Conservation (phyloP, 2,329 filamentous ascomycete species). For the Neofusicoccum sp. region DNA sequence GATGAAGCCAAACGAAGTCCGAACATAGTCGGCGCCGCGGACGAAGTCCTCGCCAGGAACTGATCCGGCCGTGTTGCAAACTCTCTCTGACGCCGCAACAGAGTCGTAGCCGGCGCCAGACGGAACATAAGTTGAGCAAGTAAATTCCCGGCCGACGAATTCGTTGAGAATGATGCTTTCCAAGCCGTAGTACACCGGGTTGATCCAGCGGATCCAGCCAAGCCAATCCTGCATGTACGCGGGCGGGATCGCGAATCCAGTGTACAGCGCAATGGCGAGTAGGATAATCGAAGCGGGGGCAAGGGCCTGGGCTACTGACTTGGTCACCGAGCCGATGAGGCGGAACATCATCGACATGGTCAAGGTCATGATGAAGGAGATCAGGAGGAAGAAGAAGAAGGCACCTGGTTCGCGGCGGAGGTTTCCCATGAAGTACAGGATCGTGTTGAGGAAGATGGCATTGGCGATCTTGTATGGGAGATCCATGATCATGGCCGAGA, state of each 20-base stretch:
- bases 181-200: slow-evolving; percentile 77
- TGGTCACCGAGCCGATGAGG: slow-evolving; percentile 70
- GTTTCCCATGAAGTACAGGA: slow-evolving; percentile 82
- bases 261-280: slow-evolving; percentile 63
- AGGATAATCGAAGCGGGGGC: slow-evolving; percentile 57
- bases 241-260: slow-evolving; percentile 68
- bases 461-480: slow-evolving; percentile 76
- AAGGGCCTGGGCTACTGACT: slow-evolving; percentile 61
- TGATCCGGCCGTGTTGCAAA: slow-evolving; percentile 41
- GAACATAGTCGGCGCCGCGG: slow-evolving; percentile 39
- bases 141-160: slow-evolving; percentile 37
- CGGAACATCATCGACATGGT: slow-evolving; percentile 82
- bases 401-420: slow-evolving; percentile 67
- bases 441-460: slow-evolving; percentile 70
- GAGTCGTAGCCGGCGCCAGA: slow-evolving; percentile 39
- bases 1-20: slow-evolving; percentile 33
- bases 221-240: slow-evolving; percentile 52
- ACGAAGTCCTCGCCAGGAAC: slow-evolving; percentile 39
- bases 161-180: slow-evolving; percentile 80
- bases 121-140: slow-evolving; percentile 39
- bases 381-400: slow-evolving; percentile 82
- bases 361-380: slow-evolving; percentile 61
- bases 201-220: slow-evolving; percentile 61
- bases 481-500: slow-evolving; percentile 79
- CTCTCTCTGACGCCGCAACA: slow-evolving; percentile 17